Evolutionary conservation across 1,139 yeast genomes (phyloP).

Genomic region (Eremothecium coryli): DNA sequence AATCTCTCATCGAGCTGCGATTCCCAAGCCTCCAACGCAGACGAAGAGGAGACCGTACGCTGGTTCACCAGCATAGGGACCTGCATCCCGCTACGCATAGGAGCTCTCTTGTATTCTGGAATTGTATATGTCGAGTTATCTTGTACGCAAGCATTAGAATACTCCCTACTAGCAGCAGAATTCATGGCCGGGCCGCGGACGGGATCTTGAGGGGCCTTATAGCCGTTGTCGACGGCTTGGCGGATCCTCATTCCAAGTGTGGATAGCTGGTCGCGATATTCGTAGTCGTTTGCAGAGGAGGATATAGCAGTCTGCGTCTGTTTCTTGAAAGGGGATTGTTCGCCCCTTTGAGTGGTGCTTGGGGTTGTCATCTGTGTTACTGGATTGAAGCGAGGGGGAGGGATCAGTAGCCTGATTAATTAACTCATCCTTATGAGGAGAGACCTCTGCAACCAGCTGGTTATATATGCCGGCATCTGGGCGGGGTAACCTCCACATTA

Average conservation of each 20-base stretch:
- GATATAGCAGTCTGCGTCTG: slow-evolving; percentile 1
- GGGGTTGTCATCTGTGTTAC: no score
- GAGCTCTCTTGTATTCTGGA: slow-evolving; percentile 37
- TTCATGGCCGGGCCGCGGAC: slow-evolving; percentile 7
- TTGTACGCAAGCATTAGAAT: slow-evolving; percentile 19
- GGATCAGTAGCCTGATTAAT: no score
- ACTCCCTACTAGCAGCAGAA: no score
- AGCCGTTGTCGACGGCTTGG: slow-evolving; percentile 58
- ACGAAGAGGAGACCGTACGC: slow-evolving; percentile 22
- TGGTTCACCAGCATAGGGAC: slow-evolving; percentile 27
- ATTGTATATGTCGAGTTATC: slow-evolving; percentile 20
- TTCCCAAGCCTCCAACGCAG: slow-evolving; percentile 43
- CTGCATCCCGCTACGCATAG: slow-evolving; percentile 37
- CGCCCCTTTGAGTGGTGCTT: no score
- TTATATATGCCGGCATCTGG: background rate
- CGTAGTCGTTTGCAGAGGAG: slow-evolving; percentile 9
- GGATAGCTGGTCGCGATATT: slow-evolving; percentile 34
- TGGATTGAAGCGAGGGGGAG: no score
- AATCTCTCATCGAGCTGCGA: slow-evolving; percentile 36
- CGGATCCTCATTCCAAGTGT: slow-evolving; percentile 65
- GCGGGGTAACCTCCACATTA: no score
- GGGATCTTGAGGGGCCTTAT: slow-evolving; percentile 28
- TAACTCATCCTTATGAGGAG: no score
- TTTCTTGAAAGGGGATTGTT: slow-evolving; percentile 1
- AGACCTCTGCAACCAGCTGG: background rate